phyloP scores from a whole-genome alignment of 2,329 filamentous ascomycete genomes.

The Pestalotiopsis sp. region DNA sequence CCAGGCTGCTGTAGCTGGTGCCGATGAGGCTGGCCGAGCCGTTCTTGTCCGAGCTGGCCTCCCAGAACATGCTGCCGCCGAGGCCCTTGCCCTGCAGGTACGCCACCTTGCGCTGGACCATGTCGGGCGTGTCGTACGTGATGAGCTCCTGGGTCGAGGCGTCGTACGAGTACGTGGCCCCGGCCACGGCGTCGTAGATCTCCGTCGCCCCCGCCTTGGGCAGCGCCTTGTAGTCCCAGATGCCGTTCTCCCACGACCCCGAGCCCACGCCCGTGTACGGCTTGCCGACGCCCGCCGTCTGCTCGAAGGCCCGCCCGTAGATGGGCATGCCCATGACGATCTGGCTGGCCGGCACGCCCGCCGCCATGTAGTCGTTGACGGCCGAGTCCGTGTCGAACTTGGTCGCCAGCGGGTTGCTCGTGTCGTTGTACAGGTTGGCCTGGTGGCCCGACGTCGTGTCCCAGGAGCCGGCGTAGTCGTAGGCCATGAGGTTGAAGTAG shows the following conservation, averaged over 20 bases:
- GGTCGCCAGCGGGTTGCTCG: conserved; percentile 58
- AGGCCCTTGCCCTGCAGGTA: conserved; percentile 67
- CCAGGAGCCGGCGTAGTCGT: conserved; percentile 76
- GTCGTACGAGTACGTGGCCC: conserved; percentile 76
- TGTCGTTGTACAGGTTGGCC: conserved; percentile 69
- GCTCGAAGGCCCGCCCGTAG: conserved; percentile 73
- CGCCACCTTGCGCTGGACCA: conserved; percentile 63
- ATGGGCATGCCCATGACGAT: conserved; percentile 80
- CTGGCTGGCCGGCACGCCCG: conserved; percentile 66
- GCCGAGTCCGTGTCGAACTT: conserved; percentile 72
- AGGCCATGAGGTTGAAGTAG: conserved; percentile 69
- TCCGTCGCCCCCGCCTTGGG: conserved; percentile 64
- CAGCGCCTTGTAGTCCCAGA: conserved; percentile 82
- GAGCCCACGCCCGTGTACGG: conserved; percentile 65
- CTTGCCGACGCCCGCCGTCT: conserved; percentile 66
- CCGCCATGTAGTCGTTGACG: conserved; percentile 65
- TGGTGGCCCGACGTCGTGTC: conserved; percentile 66
- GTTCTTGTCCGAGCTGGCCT: conserved; percentile 69
- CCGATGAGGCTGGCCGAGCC: conserved; percentile 63
- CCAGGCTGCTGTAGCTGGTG: conserved; percentile 44
- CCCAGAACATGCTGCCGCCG: conserved; percentile 87
- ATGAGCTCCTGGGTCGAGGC: conserved; percentile 62
- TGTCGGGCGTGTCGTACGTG: conserved; percentile 69
- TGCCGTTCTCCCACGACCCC: conserved; percentile 73
- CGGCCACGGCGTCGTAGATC: conserved; percentile 56